phyloP scores from a whole-genome alignment of 2,329 filamentous ascomycete species.

The Leptosphaerulina australis region DNA sequence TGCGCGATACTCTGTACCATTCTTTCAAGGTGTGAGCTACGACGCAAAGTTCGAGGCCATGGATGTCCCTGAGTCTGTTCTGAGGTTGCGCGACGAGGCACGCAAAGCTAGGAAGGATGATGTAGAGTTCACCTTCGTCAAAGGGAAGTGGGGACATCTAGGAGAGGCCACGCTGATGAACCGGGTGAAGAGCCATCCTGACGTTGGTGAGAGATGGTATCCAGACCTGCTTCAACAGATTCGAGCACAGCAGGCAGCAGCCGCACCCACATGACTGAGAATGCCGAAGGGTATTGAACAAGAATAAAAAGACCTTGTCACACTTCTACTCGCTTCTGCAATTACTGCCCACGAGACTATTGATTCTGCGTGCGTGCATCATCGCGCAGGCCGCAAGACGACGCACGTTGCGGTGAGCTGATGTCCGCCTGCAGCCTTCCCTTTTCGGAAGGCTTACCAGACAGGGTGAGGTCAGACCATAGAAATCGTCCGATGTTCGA shows the following conservation, averaged over 20 bases:
- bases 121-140: slow-evolving; percentile 85
- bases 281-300: slow-evolving; percentile 7
- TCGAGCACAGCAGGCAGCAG: slow-evolving; percentile 48
- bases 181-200: slow-evolving; percentile 82
- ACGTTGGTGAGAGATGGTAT: slow-evolving; percentile 79
- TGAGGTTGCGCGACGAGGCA: slow-evolving; percentile 65
- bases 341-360: slow-evolving; percentile 11
- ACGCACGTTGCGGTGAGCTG: slow-evolving; percentile 21
- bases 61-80: slow-evolving; percentile 68
- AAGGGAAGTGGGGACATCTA: slow-evolving; percentile 68
- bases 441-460: slow-evolving; percentile 15
- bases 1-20: slow-evolving; percentile 78
- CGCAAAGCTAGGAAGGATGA: slow-evolving; percentile 67
- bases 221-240: slow-evolving; percentile 53
- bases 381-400: slow-evolving; percentile 10
- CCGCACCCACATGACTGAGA: slow-evolving; percentile 11
- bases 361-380: slow-evolving; percentile 13
- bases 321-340: background rate
- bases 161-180: slow-evolving; percentile 87
- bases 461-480: slow-evolving; percentile 5
- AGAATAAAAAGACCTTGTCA: slow-evolving; percentile 2
- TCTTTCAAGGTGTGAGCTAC: slow-evolving; percentile 85
- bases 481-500: background rate
- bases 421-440: slow-evolving; percentile 5
- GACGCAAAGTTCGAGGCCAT: slow-evolving; percentile 81